Evolutionary conservation across 148 eudicot species (phyloP).

Genomic region (Heliamphora exappendiculata): DNA sequence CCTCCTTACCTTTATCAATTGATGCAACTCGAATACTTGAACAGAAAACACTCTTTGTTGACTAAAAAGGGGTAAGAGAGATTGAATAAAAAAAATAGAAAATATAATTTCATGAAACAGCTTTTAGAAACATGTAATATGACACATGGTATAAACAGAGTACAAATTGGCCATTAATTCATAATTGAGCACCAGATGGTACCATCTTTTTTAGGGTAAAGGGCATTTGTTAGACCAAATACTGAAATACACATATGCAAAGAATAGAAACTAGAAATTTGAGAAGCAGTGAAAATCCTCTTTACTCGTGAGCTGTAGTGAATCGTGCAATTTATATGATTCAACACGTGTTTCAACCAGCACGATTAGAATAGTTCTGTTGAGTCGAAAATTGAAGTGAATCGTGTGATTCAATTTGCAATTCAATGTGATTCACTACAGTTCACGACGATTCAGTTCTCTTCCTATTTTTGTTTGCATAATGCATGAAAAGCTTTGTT

Average conservation of each 20-base stretch:
- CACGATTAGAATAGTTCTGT: no score
- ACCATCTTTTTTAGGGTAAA: neutral
- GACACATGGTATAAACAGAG: constrained; percentile 5
- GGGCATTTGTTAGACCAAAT: constrained; percentile 7
- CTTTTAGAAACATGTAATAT: constrained; percentile 9
- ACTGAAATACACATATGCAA: neutral
- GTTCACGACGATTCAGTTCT: no score
- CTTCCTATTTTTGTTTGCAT: no score
- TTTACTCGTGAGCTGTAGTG: neutral
- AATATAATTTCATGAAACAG: constrained; percentile 3
- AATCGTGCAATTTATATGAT: no score
- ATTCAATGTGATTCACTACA: no score
- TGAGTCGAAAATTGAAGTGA: no score
- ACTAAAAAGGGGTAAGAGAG: constrained; percentile 41
- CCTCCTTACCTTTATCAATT: constrained; percentile 66
- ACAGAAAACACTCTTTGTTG: constrained; percentile 86
- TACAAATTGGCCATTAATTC: neutral
- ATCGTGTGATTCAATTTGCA: no score
- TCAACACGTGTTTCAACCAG: no score
- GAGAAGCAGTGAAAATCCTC: neutral
- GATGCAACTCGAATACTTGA: constrained; percentile 94
- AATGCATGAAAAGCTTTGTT: no score
- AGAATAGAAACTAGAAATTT: neutral
- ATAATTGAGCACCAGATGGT: constrained; percentile 8
- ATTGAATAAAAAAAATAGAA: constrained; percentile 15